A percentile compares a stretch with the other conserved stretches of the same genome.
Evolutionary conservation across 2,329 filamentous ascomycete genomes (phyloP).

Genomic region (Colletotrichum australisinense): DNA sequence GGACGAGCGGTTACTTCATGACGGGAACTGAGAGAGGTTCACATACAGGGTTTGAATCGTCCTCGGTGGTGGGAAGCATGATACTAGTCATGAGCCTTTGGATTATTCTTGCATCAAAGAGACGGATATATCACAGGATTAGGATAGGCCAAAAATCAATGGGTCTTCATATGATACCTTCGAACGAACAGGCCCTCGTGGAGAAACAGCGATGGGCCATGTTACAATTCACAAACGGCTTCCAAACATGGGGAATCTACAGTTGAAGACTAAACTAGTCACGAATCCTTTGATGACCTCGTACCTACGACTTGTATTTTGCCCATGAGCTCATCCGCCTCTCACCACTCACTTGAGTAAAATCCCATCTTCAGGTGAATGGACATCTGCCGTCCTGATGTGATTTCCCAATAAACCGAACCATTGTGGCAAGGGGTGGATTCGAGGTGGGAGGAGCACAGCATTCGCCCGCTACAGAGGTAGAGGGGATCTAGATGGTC

Average conservation of each 20-base stretch:
- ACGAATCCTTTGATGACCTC: background rate
- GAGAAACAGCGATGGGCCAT: constrained; percentile 4
- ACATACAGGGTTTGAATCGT: background rate
- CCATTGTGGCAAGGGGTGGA: background rate
- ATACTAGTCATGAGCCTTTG: background rate
- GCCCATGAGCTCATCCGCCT: background rate
- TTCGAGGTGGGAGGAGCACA: background rate
- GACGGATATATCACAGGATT: background rate
- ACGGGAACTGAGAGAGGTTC: background rate
- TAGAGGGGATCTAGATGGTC: background rate
- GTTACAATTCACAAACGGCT: background rate
- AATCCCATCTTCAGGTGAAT: constrained; percentile 3
- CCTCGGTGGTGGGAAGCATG: background rate
- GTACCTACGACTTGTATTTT: too few species aligned
- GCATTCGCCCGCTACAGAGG: background rate
- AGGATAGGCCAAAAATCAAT: background rate
- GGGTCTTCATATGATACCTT: background rate
- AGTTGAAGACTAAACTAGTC: background rate
- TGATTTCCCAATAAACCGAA: background rate
- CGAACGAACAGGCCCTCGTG: background rate
- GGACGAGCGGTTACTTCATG: background rate
- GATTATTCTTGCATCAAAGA: background rate
- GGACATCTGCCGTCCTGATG: background rate
- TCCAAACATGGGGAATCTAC: background rate
- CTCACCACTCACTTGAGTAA: background rate